Evolutionary conservation across 306 rosid species (phyloP), one percentile per base, ranked within the genome.

Genomic region (Vigna trinervia): DNA sequence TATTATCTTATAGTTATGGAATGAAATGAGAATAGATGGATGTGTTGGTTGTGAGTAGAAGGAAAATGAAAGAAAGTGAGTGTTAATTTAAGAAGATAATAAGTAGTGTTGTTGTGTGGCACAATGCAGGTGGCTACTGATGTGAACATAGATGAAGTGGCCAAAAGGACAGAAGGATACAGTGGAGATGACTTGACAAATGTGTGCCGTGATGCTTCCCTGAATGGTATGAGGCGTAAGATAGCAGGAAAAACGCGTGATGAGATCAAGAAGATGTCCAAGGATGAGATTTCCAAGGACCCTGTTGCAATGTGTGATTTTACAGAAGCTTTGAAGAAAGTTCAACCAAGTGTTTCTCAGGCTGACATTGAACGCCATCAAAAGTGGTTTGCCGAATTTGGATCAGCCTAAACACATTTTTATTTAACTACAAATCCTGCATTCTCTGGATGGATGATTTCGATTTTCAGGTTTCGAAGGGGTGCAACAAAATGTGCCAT

Each of bases 291-390:
- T 76, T 90, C 94, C n/a, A 95, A 92, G 10, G 99, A 95, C 81
- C 98, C 99, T 45, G 89, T 92, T 73, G 99, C 93, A 77, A 95
- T 95, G 99, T 95, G 97, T 10, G 97, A 92, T 87, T 95, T 92
- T 39, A 89, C 89, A 86, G 97, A 92, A 89, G 99, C 97, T 63
- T 70, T 95, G 84, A 80, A 1, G 48, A 95, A 95, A 88, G 97
- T 95, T 72, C 97, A 92, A 60, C 80, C 97, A 68, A 95, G 99
- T 85, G 97, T 95, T 86, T 95, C 97, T 52, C 88, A 81, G 57
- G 80, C 94, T 22, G 99, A 95, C 79, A 92, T 92, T 39, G 91
- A 90, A 73, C 87, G 88, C 53, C 97, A 95, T 84, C 97, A 89
- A 88, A 95, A 95, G 86, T 95, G 99, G 97, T 89, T 92, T 79